These are phyloP conservation scores for Spergularia bocconei DNA, from an alignment of 148 eudicot species.

Conservation along the genomic window DNA sequence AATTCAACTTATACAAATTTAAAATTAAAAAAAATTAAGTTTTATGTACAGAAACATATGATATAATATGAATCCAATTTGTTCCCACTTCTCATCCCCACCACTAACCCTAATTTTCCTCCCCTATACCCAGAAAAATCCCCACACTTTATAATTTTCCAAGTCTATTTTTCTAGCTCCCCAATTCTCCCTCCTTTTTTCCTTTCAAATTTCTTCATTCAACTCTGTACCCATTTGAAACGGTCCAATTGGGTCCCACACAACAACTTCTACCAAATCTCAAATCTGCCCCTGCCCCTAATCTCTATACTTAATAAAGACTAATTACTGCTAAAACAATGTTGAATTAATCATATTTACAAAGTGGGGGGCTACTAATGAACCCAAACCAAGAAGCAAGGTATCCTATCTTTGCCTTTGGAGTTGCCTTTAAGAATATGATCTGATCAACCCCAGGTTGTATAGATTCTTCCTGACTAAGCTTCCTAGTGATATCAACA, in stretches of 20 bases:
- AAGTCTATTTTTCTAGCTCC: background rate
- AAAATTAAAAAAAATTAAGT: too few relatives aligned
- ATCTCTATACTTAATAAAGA: background rate
- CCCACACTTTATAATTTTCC: background rate
- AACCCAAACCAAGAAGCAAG: conserved; percentile 40
- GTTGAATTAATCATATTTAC: conserved; percentile 28
- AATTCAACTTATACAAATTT: conserved; percentile 11
- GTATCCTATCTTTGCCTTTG: conserved; percentile 28
- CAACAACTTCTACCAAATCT: conserved; percentile 35
- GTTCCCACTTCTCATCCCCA: conserved; percentile 13
- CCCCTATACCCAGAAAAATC: conserved; percentile 16
- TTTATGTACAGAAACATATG: conserved; percentile 18
- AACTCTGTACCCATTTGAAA: conserved; percentile 28
- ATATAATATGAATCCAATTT: conserved; percentile 24
- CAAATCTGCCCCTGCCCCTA: background rate
- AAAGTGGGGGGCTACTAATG: conserved; percentile 19
- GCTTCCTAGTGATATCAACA: conserved; percentile 80
- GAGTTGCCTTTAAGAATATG: conserved; percentile 50
- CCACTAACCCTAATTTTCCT: conserved; percentile 7
- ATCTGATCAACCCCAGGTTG: conserved; percentile 75
- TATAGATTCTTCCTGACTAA: conserved; percentile 73
- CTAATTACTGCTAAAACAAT: conserved; percentile 13
- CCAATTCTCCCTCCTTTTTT: background rate
- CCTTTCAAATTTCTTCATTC: background rate
- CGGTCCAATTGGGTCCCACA: conserved; percentile 23